Evolutionary conservation across 352 stramenopile genomes (phyloP), one percentile per base, ranked within the genome.

Genomic region (Phytopythium cucurbitacearum): DNA sequence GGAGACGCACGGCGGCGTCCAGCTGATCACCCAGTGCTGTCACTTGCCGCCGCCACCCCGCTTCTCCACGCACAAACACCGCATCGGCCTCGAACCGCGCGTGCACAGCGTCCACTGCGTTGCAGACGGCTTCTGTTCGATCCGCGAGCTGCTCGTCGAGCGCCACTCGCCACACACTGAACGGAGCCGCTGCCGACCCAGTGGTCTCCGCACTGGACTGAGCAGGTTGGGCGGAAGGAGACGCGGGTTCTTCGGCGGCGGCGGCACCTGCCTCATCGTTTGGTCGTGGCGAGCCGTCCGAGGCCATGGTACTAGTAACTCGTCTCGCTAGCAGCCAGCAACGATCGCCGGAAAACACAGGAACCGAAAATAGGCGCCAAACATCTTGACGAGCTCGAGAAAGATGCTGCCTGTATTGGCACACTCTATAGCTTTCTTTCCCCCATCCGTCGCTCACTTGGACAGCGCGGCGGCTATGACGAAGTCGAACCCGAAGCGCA

Each of bases 401-500:
- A 28, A 28, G 21, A 28, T 2, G 21, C 21, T 28, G 21, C 21
- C 21, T 28, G 21, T 28, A 28, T 28, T 28, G 21, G 21, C 21
- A 28, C 21, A 28, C 21, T 28, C 21, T 28, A 28, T 11, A 1
- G 44, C 13, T 13, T 46, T 7, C n/a, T 46, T n/a, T 6, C 41
- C 1, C 6, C 5, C n/a, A 13, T 1, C 13, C 33, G 3, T 28
- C 12, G 4, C 37, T 21, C 45, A 54, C 48, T 54, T 38, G 11
- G 55, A 35, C 42, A 78, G 81, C 46, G 33, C 57, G 13, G 74
- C 74, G 40, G 74, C 72, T 37, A 97, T 65, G 5, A 97, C 86
- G 64, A 97, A 97, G 65, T 97, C 89, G 67, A 96, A 97, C 44
- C 91, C 91, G 40, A 97, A 86, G 39, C 63, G 48, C 37, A 80